A percentile compares a stretch with the other conserved stretches of the same genome.
phyloP scores from a whole-genome alignment of 345 rosid species.

The Boechera stricta region DNA sequence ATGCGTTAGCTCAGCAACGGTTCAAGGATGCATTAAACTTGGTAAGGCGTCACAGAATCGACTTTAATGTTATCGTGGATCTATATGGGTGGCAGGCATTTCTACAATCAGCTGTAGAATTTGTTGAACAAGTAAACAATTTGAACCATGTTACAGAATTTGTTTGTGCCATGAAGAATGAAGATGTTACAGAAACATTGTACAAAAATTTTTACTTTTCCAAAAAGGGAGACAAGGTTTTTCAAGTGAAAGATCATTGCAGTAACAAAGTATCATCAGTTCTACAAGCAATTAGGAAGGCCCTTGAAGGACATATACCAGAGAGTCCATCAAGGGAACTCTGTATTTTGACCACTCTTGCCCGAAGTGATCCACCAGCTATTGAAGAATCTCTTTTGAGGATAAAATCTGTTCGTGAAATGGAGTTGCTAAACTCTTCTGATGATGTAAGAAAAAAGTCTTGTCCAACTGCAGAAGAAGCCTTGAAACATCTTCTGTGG shows the following conservation, averaged over 20 bases:
- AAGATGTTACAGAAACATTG: slow-evolving; percentile 71
- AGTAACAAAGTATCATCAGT: slow-evolving; percentile 77
- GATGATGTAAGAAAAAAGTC: slow-evolving; percentile 59
- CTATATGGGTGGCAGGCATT: slow-evolving; percentile 85
- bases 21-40: slow-evolving; percentile 81
- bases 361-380: slow-evolving; percentile 91
- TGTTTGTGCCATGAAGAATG: slow-evolving; percentile 84
- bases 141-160: slow-evolving; percentile 90
- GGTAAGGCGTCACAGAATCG: slow-evolving; percentile 96
- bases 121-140: slow-evolving; percentile 82
- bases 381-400: slow-evolving; percentile 87
- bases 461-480: slow-evolving; percentile 94
- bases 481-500: slow-evolving; percentile 93
- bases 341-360: slow-evolving; percentile 92
- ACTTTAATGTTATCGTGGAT: slow-evolving; percentile 87
- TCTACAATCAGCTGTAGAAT: slow-evolving; percentile 72
- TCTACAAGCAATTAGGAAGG: slow-evolving; percentile 79
- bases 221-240: slow-evolving; percentile 51
- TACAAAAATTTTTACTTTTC: slow-evolving; percentile 59
- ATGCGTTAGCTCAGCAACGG: slow-evolving; percentile 71
- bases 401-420: slow-evolving; percentile 84
- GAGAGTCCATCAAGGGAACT: slow-evolving; percentile 94
- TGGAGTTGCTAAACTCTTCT: slow-evolving; percentile 73
- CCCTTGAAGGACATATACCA: slow-evolving; percentile 74
- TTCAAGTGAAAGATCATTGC: slow-evolving; percentile 48